Base-by-base conservation (phyloP, 2,329 filamentous ascomycete species). In the Fusarium sp. region DNA sequence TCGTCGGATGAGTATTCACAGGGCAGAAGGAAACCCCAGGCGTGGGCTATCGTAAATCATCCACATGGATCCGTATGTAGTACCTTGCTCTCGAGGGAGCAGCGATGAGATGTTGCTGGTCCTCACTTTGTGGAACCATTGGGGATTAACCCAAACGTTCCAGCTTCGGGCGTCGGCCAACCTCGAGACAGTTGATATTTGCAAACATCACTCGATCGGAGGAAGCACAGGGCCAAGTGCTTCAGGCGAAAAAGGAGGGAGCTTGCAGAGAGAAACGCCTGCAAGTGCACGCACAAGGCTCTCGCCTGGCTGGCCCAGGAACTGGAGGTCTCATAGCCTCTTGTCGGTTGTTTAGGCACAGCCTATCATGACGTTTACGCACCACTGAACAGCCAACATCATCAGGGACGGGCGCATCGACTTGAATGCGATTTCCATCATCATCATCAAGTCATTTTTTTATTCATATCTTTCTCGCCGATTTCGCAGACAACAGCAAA, bases 11-110 rank as follows among this genome's bases (percentile, higher is more conserved):
- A 47, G 47, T 50, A 53, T 51, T 61, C 32, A 47, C 19, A 38
- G 47, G 25, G 40, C 38, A 44, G 48, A 60, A 56, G 64, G 55
- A 51, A 50, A 34, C 38, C 34, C 26, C 56, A 48, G 57, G 48
- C 35, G 42, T 55, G 45, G 29, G 41, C 48, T 58, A 60, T 73
- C 73, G 72, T 75, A 77, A 76, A 75, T 71, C 41, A 74, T 76
- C 73, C 73, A 64, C 55, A 65, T 65, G 74, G 73, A 75, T 75
- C 61, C 69, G 68, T 76, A 76, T 75, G 65, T 76, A 76, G 74
- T 72, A 71, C 61, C 66, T 56, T 65, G 58, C 57, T 58, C 65
- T 60, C 45, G 43, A 56, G 54, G 46, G 55, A 44, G 56, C 53
- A 47, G 38, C 53, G 58, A 55, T 50, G 44, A 52, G 50, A 40